phyloP scores from a whole-genome alignment of 495 filamentous ascomycete species.

The Aspergillus biplanus region DNA sequence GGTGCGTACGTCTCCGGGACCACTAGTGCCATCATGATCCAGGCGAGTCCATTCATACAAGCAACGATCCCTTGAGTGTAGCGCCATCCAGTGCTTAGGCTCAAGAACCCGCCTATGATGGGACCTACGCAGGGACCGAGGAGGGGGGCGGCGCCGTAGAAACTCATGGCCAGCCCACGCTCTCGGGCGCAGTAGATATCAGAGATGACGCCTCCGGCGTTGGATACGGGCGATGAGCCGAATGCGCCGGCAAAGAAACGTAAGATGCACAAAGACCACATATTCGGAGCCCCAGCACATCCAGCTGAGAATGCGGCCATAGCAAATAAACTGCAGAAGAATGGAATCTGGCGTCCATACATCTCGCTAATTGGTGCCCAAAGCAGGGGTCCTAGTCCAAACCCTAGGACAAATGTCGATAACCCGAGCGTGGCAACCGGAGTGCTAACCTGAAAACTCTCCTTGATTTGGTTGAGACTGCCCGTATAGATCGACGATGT shows the following conservation, averaged over 20 bases:
- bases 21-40: conserved; percentile 29
- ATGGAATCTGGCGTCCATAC: conserved; percentile 56
- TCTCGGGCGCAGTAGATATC: conserved; percentile 60
- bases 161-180: conserved; percentile 57
- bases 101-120: conserved; percentile 55
- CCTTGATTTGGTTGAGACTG: conserved; percentile 43
- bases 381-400: conserved; percentile 49
- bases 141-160: conserved; percentile 62
- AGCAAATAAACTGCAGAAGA: conserved; percentile 53
- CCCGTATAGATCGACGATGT: not conserved
- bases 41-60: conserved; percentile 40
- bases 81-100: conserved; percentile 52
- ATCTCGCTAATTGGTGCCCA: conserved; percentile 72
- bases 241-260: conserved; percentile 63
- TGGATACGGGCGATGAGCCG: conserved; percentile 62
- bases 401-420: conserved; percentile 51
- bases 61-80: conserved; percentile 56
- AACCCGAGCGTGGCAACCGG: conserved; percentile 43
- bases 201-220: conserved; percentile 62
- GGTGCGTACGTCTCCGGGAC: conserved; percentile 27
- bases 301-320: conserved; percentile 67
- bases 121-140: conserved; percentile 59
- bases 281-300: too few species aligned
- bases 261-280: too few species aligned
- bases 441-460: conserved; percentile 48